Evolutionary conservation across 1,284 basidiomycete genomes (phyloP).

Genomic region (Moniliella sp.): DNA sequence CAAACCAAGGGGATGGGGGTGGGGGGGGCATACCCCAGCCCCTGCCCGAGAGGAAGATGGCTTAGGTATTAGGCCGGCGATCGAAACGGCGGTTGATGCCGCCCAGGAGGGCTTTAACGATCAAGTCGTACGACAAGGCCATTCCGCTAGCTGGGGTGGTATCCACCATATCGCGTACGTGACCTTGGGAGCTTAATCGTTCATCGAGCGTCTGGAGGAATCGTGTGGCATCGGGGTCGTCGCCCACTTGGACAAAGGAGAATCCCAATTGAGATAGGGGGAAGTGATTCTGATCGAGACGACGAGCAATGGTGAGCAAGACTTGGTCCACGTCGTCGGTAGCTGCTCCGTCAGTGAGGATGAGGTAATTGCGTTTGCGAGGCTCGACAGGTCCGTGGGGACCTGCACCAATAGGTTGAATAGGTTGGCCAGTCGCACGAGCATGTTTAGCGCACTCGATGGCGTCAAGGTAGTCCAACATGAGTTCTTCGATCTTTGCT

Average conservation of each 20-base stretch:
- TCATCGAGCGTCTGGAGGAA: conserved; percentile 37
- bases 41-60: no score
- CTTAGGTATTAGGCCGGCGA: no score
- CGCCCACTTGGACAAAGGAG: conserved; percentile 43
- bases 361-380: no score
- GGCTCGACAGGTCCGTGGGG: no score
- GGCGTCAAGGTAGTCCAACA: no score
- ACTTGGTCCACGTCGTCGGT: conserved; percentile 41
- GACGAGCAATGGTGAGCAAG: conserved; percentile 39
- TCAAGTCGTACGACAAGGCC: conserved; percentile 36
- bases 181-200: conserved; percentile 16
- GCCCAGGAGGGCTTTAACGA: conserved; percentile 43
- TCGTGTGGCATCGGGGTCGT: conserved; percentile 37
- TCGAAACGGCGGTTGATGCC: no score
- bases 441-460: no score
- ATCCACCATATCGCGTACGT: conserved; percentile 39
- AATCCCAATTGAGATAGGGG: conserved; percentile 41
- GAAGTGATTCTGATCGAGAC: conserved; percentile 39
- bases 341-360: conserved; percentile 10
- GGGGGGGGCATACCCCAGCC: no score
- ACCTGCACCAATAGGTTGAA: no score
- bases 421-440: no score
- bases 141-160: conserved; percentile 40
- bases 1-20: no score
- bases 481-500: conserved; percentile 10